Evolutionary conservation across 108 stramenopile genomes (phyloP).

Genomic region (Skeletonema marinoi): DNA sequence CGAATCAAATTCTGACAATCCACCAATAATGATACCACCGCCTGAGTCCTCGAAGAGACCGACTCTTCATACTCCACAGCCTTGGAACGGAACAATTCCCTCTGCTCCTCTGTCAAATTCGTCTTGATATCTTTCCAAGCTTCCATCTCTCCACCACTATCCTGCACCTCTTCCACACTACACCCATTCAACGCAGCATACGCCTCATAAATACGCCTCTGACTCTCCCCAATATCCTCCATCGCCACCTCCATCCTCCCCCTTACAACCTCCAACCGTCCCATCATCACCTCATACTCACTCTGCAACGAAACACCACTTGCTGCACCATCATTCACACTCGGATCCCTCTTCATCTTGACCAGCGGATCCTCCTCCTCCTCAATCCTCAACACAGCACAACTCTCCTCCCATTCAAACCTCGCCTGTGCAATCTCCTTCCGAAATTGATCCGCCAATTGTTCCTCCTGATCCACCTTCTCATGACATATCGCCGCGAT

Average conservation of each 20-base stretch:
- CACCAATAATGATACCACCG: slow-evolving; percentile 67
- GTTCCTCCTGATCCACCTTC: slow-evolving; percentile 71
- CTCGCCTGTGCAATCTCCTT: slow-evolving; percentile 70
- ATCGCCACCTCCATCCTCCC: slow-evolving; percentile 39
- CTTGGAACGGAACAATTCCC: slow-evolving; percentile 64
- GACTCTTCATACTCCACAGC: slow-evolving; percentile 74
- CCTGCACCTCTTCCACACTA: slow-evolving; percentile 12
- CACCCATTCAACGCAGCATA: slow-evolving; percentile 58
- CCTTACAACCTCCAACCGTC: slow-evolving; percentile 61
- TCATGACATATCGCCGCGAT: slow-evolving; percentile 68
- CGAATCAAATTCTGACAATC: slow-evolving; percentile 84
- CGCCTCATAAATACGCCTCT: slow-evolving; percentile 59
- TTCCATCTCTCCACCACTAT: slow-evolving; percentile 45
- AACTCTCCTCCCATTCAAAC: slow-evolving; percentile 53
- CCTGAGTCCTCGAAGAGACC: slow-evolving; percentile 58
- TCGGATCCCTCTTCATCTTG: slow-evolving; percentile 47
- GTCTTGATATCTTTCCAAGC: slow-evolving; percentile 67
- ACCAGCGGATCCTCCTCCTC: slow-evolving; percentile 21
- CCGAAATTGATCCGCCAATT: slow-evolving; percentile 80
- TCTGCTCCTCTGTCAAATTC: slow-evolving; percentile 60
- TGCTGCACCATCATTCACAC: neutral
- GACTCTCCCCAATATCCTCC: slow-evolving; percentile 55
- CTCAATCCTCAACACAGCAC: slow-evolving; percentile 54
- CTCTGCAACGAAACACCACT: slow-evolving; percentile 55
- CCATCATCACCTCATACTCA: slow-evolving; percentile 63